A percentile compares a stretch with the other conserved stretches of the same genome.
These are phyloP conservation scores for Nigrograna mackinnonii DNA, from an alignment of 2,329 filamentous ascomycete species.

Conservation along the genomic window DNA sequence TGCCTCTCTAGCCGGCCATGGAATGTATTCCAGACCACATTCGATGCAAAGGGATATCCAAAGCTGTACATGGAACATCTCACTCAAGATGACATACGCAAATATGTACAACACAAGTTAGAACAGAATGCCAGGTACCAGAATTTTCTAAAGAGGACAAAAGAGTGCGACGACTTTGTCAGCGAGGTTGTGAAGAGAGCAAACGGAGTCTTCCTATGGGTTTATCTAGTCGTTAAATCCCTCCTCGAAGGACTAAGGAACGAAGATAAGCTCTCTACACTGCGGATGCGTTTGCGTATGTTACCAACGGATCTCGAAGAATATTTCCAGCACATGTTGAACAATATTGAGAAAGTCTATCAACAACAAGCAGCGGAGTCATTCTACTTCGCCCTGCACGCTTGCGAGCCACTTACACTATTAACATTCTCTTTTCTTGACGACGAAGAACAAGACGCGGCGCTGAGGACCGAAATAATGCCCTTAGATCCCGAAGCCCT, in stretches of 20 bases:
- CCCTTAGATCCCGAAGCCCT: no score
- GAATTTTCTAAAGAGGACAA: not conserved
- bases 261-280: not conserved
- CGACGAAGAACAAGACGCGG: no score
- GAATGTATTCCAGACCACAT: not conserved
- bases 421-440: no score
- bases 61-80: constrained; percentile 2
- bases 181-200: constrained; percentile 1
- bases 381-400: no score
- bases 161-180: no score
- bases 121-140: not conserved
- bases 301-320: constrained; percentile 1
- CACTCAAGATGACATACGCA: not conserved
- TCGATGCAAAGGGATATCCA: not conserved
- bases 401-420: no score
- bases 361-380: no score
- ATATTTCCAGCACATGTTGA: constrained; percentile 1
- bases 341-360: no score
- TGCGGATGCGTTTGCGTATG: not conserved
- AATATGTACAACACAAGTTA: not conserved
- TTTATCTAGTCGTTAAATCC: not conserved
- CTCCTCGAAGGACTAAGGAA: not conserved
- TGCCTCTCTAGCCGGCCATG: constrained; percentile 4
- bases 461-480: no score
- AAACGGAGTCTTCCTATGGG: constrained; percentile 3